These are phyloP conservation scores for Penicillium fuscoglaucum DNA, from an alignment of 2,329 filamentous ascomycete genomes.

Conservation along the genomic window DNA sequence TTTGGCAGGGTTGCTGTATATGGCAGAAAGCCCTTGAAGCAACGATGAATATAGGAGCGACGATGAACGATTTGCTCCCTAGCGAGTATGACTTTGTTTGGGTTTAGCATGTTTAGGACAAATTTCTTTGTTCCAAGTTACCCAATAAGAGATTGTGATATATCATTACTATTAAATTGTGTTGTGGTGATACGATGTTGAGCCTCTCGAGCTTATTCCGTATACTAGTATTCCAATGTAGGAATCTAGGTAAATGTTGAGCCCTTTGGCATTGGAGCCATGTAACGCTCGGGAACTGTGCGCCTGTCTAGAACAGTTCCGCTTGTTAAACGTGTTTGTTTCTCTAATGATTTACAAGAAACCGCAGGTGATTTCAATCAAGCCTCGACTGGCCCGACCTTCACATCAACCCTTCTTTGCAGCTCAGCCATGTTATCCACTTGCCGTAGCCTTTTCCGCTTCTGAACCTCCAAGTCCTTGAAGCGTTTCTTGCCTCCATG, in stretches of 20 bases:
- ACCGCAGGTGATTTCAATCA: constrained; percentile 1
- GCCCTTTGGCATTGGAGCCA: not conserved
- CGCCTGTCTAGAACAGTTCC: not conserved
- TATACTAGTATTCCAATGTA: not conserved
- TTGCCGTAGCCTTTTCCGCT: constrained; percentile 16
- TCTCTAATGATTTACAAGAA: too few species aligned
- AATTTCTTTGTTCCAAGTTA: not conserved
- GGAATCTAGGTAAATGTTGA: not conserved
- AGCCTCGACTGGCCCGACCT: constrained; percentile 49
- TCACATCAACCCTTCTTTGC: constrained; percentile 35
- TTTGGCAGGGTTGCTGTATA: constrained; percentile 2
- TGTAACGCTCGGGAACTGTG: not conserved
- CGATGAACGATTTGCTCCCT: too few species aligned
- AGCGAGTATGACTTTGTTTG: not conserved
- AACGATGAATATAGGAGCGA: not conserved
- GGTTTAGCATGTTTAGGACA: not conserved
- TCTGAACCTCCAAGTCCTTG: constrained; percentile 51
- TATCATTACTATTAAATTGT: not conserved
- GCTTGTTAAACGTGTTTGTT: not conserved
- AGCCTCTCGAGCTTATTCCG: not conserved
- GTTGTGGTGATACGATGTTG: not conserved
- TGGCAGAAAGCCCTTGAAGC: constrained; percentile 3
- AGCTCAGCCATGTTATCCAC: constrained; percentile 18
- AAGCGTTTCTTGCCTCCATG: constrained; percentile 73
- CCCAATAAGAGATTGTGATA: not conserved